Evolutionary conservation across 1,284 basidiomycete species (phyloP), one percentile per base, ranked within the genome.

Genomic region (Irpex sp.): DNA sequence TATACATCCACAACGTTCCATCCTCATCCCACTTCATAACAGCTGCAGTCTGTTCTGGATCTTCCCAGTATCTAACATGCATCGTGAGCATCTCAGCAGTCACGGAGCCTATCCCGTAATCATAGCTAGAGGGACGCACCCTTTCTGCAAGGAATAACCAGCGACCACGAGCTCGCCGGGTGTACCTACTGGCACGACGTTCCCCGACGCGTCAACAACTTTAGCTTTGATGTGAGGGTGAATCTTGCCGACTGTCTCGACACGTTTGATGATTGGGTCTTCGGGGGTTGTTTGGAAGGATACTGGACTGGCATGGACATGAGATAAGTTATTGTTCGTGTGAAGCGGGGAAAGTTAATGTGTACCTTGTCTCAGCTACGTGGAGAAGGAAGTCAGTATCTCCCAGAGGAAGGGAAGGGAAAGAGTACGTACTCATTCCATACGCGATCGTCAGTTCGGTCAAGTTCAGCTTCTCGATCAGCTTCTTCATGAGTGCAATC

Each of bases 141-240:
- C 92, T 72, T 90, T 89, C 75, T 94, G 92, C 11, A 94, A 73
- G 5, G 89, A 68, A 73, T 94, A 94, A 0, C 93, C 92, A 0
- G 89, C 75, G 9, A 93, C 80, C 50, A 86, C 84, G 5, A 94
- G 75, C 72, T 94, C 92, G 5, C 93, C 92, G 0, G 92, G 88
- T 2, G 77, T 83, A 15, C 83, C 82, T 4, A 90, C 74, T 31
- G 88, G 88, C 6, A 91, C 84, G n/a, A 85, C 72, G 3, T 85
- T 78, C 5, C 88, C 89, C 19, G 86, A 73, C 0, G 61, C 56
- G 68, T 90, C 80, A 2, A 93, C 78, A 3, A 94, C 69, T 71
- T 92, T 94, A 1, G 92, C 93, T 68, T 80, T 85, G 51, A 90
- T 89, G 69, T 94, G 92, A 0, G 90, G 90, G 49, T 86, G 84